Evolutionary conservation across 179 eudicot genomes (phyloP), one percentile per base, ranked within the genome.

Genomic region (Corrigiola litoralis): DNA sequence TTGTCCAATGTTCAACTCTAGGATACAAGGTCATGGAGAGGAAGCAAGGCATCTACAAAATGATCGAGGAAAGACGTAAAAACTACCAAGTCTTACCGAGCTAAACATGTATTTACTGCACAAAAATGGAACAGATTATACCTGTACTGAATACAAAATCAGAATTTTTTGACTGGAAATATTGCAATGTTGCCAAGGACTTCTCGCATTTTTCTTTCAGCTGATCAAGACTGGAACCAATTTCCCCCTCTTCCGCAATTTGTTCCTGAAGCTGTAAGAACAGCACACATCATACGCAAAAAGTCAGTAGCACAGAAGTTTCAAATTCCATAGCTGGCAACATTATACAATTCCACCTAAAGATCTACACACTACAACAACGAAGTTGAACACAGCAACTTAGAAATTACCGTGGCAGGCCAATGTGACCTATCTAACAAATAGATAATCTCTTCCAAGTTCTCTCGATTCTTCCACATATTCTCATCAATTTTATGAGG

Each of bases 401-500:
- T 18, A 25, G 40, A 58, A 21, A 76, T 71, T 79, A 92, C 98
- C 83, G 27, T 71, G 63, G 69, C 34, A 36, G 98, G 96, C 95
- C 90, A 87, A 68, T 84, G 75, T 60, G 92, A 74, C 38, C 55
- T 72, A 38, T 90, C 94, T 46, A 94, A 76, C 70, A 94, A 63
- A 72, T 62, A 87, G 49, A 94, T 64, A 59, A 94, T 86, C 76
- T 90, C 94, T 69, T 94, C 99, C 18, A 94, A 76, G 61, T 94
- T 84, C 75, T 94, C 99, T 32, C 99, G 78, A 69, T 94, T 94
- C 83, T 87, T 94, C 95, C 95, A 94, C 95, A 94, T 80, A 70
- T 94, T 94, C 81, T 94, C 95, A 69, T 94, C 99, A 61, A 94
- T 84, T 75, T 90, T 94, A 68, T 85, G 92, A 14, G 99, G 99